phyloP scores from a whole-genome alignment of 2,329 filamentous ascomycete genomes.

The Colletotrichum shisoi region DNA sequence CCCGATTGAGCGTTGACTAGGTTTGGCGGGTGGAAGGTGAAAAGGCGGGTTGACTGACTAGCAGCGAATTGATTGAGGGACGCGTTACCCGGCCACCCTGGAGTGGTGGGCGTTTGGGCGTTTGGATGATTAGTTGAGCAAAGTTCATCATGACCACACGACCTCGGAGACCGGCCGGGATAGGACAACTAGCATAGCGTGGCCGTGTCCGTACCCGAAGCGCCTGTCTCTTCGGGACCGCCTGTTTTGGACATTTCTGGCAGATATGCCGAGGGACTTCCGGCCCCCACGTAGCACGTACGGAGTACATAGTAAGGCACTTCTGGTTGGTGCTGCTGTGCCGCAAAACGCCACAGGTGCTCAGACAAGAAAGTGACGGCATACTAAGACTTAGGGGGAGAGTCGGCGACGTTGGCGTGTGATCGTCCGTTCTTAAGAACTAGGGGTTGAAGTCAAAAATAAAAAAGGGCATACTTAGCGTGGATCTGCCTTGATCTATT shows the following conservation, averaged over 20 bases:
- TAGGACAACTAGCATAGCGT: constrained; percentile 1
- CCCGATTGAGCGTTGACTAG: constrained; percentile 23
- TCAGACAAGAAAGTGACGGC: constrained; percentile 11
- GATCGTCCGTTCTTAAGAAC: constrained; percentile 22
- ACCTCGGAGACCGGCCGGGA: constrained; percentile 23
- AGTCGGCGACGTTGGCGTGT: constrained; percentile 13
- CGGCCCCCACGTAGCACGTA: constrained; percentile 26
- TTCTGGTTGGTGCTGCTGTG: constrained; percentile 23
- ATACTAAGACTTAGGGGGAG: background rate
- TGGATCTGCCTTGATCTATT: background rate
- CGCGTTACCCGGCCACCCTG: constrained; percentile 12
- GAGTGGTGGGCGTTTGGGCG: constrained; percentile 11
- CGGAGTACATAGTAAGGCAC: too few species aligned
- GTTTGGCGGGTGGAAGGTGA: background rate
- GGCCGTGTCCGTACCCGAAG: constrained; percentile 8
- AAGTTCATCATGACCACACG: constrained; percentile 26
- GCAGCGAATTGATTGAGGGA: constrained; percentile 2
- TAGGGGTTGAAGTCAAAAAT: constrained; percentile 24
- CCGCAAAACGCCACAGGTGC: constrained; percentile 18
- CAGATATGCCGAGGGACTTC: constrained; percentile 22
- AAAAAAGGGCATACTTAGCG: constrained; percentile 7
- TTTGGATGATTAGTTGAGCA: constrained; percentile 31
- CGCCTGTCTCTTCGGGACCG: constrained; percentile 7
- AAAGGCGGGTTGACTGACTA: background rate
- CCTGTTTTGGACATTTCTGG: constrained; percentile 21